Evolutionary conservation across 306 rosid genomes (phyloP), one percentile per base, ranked within the genome.

Genomic region (Acacia melanoxylon): DNA sequence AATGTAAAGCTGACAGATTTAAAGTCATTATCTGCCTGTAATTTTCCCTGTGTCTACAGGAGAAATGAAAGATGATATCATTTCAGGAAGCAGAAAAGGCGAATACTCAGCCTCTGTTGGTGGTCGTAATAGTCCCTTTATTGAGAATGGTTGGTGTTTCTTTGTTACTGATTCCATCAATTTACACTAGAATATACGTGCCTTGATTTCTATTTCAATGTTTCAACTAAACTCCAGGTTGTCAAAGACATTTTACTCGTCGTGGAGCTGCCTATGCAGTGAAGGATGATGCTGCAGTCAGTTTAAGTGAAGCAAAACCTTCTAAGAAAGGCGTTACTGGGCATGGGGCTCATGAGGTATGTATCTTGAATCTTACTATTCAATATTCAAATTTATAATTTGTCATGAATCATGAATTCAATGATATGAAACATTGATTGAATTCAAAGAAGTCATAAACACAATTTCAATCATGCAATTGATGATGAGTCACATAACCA

Each of bases 291-390:
- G 82, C 83, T 76, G 77, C 90, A 68, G 86, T 77, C 49, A 88
- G 85, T 82, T 62, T 69, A 45, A 85, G 86, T 83, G 97, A 95
- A 84, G 96, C 93, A 65, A 95, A 93, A 81, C 81, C 89, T 49
- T 88, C 97, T 51, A 93, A 89, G 87, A 93, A 88, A 86, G 90
- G 90, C 83, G 90, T 62, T 86, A 66, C 81, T 79, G 92, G 84
- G 71, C 94, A 87, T 59, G 82, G 88, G 83, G 84, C 91, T 76
- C 89, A 87, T 24, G 99, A 95, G 98, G 99, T 92, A 81, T 82
- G 74, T 15, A 82, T 61, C 41, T 11, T 24, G 67, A 61, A 61
- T 61, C 67, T 61, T 58, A 58, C 29, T 4, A 10, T 24, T 61
- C 35, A 61, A 22, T 15, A 22, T 11, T 61, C 16, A 61, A 61